A percentile compares a stretch with the other conserved stretches of the same genome.
Evolutionary conservation across 2,329 filamentous ascomycete species (phyloP).

Genomic region (Lachnellula hyalina): DNA sequence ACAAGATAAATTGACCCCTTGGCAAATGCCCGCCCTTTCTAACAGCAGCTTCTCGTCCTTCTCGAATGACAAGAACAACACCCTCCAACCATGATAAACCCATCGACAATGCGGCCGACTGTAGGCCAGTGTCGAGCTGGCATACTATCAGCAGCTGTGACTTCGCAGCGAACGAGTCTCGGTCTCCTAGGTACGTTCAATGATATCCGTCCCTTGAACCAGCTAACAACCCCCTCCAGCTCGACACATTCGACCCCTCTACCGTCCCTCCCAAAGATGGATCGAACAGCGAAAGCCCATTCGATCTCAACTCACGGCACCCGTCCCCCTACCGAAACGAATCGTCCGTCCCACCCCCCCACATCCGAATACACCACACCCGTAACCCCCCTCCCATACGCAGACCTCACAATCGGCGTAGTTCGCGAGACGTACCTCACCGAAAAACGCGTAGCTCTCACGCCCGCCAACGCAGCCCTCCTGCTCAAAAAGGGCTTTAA

Average conservation of each 20-base stretch:
- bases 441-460: slow-evolving; percentile 79
- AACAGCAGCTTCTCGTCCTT: slow-evolving; percentile 2
- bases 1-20: background rate
- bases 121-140: slow-evolving; percentile 23
- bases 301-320: slow-evolving; percentile 13
- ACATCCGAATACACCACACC: slow-evolving; percentile 13
- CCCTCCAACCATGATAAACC: slow-evolving; percentile 23
- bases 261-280: slow-evolving; percentile 19
- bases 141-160: slow-evolving; percentile 8
- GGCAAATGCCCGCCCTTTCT: slow-evolving; percentile 4
- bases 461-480: slow-evolving; percentile 75
- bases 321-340: slow-evolving; percentile 16
- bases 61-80: background rate
- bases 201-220: background rate
- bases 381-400: slow-evolving; percentile 50
- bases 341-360: slow-evolving; percentile 6
- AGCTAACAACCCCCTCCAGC: slow-evolving; percentile 8
- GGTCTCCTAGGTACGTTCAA: slow-evolving; percentile 15
- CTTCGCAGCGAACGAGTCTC: slow-evolving; percentile 8
- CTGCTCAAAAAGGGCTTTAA: slow-evolving; percentile 82
- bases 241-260: slow-evolving; percentile 18
- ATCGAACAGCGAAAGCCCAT: slow-evolving; percentile 14
- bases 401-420: slow-evolving; percentile 69
- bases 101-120: slow-evolving; percentile 22
- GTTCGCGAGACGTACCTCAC: slow-evolving; percentile 72